Conservation (phyloP, 768 basidiomycete genomes). For the Phlebiopsis flavidoalba region DNA sequence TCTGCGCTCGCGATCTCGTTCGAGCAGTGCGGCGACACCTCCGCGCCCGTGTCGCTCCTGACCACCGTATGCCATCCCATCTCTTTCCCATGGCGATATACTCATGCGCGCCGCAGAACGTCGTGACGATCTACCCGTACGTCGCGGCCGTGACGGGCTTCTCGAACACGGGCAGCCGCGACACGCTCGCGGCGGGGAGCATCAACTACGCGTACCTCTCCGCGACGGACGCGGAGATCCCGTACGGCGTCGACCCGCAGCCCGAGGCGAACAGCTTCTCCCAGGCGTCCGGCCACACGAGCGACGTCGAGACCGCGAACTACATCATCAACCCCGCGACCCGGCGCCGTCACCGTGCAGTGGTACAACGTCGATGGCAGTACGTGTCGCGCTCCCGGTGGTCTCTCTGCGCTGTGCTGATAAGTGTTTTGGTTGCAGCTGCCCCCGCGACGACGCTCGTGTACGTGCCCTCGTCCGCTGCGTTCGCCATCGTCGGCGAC, state of each 20-base stretch:
- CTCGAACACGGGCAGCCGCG: background rate
- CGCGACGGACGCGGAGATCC: background rate
- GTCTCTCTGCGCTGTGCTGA: too few species aligned
- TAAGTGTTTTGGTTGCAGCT: background rate
- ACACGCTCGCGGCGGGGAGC: constrained; percentile 1
- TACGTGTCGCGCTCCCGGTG: background rate
- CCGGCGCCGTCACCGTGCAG: constrained; percentile 1
- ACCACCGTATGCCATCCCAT: background rate
- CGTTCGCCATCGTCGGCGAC: constrained; percentile 1
- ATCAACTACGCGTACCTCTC: background rate
- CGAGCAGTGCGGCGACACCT: background rate
- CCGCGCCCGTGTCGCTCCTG: background rate
- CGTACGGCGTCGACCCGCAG: constrained; percentile 11
- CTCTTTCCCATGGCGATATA: too few species aligned
- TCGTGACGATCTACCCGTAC: background rate
- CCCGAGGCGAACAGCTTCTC: background rate
- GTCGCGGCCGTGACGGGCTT: constrained; percentile 1
- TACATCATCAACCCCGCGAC: background rate
- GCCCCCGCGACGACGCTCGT: background rate
- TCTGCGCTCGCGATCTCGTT: background rate
- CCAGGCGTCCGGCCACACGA: too few species aligned
- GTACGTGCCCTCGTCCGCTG: background rate
- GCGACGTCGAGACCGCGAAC: constrained; percentile 16
- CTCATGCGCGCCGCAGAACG: constrained; percentile 1
- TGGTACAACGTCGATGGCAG: constrained; percentile 20